Evolutionary conservation across 2,329 filamentous ascomycete genomes (phyloP), one percentile per base, ranked within the genome.

Genomic region (Fusarium siculi): DNA sequence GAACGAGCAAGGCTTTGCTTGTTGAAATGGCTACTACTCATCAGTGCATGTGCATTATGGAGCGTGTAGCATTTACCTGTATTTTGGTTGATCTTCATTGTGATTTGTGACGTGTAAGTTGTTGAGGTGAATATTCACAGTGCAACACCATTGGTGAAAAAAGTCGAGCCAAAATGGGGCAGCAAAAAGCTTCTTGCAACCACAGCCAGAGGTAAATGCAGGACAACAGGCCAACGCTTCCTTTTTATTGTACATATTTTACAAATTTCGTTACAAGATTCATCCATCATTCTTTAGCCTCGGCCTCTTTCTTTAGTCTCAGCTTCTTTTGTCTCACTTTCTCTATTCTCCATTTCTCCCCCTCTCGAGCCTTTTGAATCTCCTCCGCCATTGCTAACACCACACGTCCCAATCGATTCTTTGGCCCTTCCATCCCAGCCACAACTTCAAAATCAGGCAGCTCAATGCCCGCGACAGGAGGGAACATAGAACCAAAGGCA

Each of bases 1-100:
- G 95, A 15, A 97, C 94, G 15, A 98, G 88, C 23, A 97, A 87
- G 49, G 93, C 85, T 55, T 85, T 85, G 9, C 87, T 82, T 3
- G 92, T 92, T 7, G 89, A 87, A 37, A 97, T 84, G 23, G 92
- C 94, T 97, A 74, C 23, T 21, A 2, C 14, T 0, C 7, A 11
- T 58, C 62, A 63, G 68, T 47, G 2, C 8, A 14, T 19, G 6
- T 14, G 9, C 21, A 14, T 28, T 16, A 11, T 23, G 7, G 8
- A 18, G 15, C 16, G 14, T 1, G n/a, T 25, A n/a, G 12, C 53
- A 74, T 21, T 75, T 68, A 86, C 87, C 84, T 58, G 79, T 85
- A 40, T 81, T 74, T 63, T 86, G 79, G 68, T 87, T 87, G 58
- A 85, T 64, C 72, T 76, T 84, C 86, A 87, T 87, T 61, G 68